Evolutionary conservation across 1,284 basidiomycete species (phyloP), one percentile per base, ranked within the genome.

Genomic region (Tilletiopsis washingtonensis): DNA sequence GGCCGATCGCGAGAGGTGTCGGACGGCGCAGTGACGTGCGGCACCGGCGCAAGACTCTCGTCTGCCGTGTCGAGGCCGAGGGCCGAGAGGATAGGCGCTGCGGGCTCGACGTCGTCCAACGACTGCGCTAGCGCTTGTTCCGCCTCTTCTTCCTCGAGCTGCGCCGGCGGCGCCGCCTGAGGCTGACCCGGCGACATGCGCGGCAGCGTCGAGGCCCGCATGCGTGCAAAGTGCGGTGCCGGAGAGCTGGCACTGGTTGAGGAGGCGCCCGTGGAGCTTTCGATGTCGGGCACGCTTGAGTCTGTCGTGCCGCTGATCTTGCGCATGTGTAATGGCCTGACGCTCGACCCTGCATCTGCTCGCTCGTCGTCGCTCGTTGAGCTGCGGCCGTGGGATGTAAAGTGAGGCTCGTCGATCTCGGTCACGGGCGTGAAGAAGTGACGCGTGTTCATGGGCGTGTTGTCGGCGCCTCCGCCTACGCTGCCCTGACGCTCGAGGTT

Each of bases 331-430:
- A n/a, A n/a, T n/a, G n/a, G n/a, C n/a, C n/a, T n/a, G n/a, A n/a
- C n/a, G n/a, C n/a, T n/a, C n/a, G 29, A 34, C 29, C 9, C 29
- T n/a, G 29, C 9, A 34, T 34, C n/a, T 34, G 29, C n/a, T 9
- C n/a, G 29, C 29, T 9, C 29, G 9, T 34, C 29, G 29, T 9
- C n/a, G 29, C 29, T n/a, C n/a, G 29, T 34, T n/a, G 29, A 34
- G 29, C 9, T 9, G 9, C 9, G 29, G 9, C n/a, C 29, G 29
- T 34, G 9, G 9, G n/a, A 34, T 34, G 29, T 9, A 34, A 34
- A 34, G 29, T 34, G 9, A 34, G 37, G 6, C 17, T 45, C 43
- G 24, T 45, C 43, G 24, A 45, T 21, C 24, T 45, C 43, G 24
- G 12, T 29, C 6, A 45, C 23, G 20, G 43, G 43, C 25, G 29